Evolutionary conservation across 768 basidiomycete species (phyloP), one percentile per base, ranked within the genome.

Genomic region (Chlorophyllum brunneum): DNA sequence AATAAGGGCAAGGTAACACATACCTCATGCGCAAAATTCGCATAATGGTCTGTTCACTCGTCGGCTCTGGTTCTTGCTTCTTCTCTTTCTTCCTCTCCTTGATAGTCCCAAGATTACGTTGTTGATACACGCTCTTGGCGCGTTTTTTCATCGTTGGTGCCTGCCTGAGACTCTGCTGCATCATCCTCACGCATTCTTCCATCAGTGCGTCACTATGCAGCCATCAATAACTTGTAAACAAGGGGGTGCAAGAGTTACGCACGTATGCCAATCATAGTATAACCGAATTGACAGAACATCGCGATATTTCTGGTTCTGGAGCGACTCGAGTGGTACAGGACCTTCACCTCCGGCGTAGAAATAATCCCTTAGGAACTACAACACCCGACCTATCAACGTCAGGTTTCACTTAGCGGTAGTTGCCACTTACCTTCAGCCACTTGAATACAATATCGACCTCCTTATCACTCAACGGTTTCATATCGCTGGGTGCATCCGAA

Each of bases 381-480:
- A 16, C 15, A 39, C 5, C 54, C 10, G 23, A 5, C 26, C 15
- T 52, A 24, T 39, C 33, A 23, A 37, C 7, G 11, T n/a, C 4
- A 26, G 27, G 43, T 20, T 10, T 13, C 7, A 5, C 33, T 16
- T 27, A n/a, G 5, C 4, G 23, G 30, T 9, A 10, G 5, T 15
- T 2, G 33, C 5, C 13, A 31, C 56, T 15, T 51, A 90, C 94
- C 83, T 94, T 95, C 48, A 98, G 67, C 92, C 97, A 98, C 66
- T 94, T 95, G 74, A 98, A 92, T n/a, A 95, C 95, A 54, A 98
- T 87, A 65, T 98, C 97, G 31, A 98, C 89, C 70, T 98, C 97
- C 69, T 95, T 95, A 62, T 98, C 97, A 23, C 79, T 85, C 63
- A 99, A 66, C 1, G 94, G 87, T 59, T 90, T 88, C 92, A 98